Base-by-base conservation (phyloP, 495 filamentous ascomycete genomes). In the Schizothecium vesticola region DNA sequence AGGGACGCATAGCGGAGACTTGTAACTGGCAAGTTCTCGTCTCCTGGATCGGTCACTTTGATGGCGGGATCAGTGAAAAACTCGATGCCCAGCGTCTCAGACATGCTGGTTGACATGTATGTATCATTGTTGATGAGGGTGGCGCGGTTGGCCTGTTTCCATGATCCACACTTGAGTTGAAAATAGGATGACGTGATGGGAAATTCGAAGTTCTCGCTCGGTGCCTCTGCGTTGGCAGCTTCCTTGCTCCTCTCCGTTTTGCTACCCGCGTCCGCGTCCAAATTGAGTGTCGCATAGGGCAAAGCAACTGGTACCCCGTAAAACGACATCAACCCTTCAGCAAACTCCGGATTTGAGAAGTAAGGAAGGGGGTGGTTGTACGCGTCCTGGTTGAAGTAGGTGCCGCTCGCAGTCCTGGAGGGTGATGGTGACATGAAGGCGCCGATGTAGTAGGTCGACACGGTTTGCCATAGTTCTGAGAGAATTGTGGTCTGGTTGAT, bases 311-410 rank as follows among this genome's bases (percentile, higher is more conserved):
- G 33, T 6, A 43, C 4, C 13, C 33, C 33, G 3, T 19, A 16
- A 4, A 43, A 1, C 33, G 33, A 43, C 33, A 43, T n/a, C n/a
- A n/a, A n/a, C n/a, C n/a, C n/a, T n/a, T n/a, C n/a, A n/a, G n/a
- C n/a, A n/a, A n/a, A n/a, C n/a, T n/a, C n/a, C n/a, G n/a, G n/a
- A n/a, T n/a, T n/a, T n/a, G n/a, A n/a, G 12, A 36, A 43, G 28
- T 10, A 10, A 16, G 55, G 56, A 28, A 29, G 16, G n/a, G 64
- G 56, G 9, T 65, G 64, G 56, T 65, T 65, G 64, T 57, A 65
- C 25, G 16, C 2, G 64, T 65, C 64, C n/a, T 65, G 64, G 7
- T 21, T n/a, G 23, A 31, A 31, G 11, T 16, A 43, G 3, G 13
- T 5, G 0, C 3, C 3, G 12, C 5, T 43, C 4, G 13, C 33